phyloP scores from a whole-genome alignment of 768 basidiomycete species.

The Lepiota brunneoincarnata region DNA sequence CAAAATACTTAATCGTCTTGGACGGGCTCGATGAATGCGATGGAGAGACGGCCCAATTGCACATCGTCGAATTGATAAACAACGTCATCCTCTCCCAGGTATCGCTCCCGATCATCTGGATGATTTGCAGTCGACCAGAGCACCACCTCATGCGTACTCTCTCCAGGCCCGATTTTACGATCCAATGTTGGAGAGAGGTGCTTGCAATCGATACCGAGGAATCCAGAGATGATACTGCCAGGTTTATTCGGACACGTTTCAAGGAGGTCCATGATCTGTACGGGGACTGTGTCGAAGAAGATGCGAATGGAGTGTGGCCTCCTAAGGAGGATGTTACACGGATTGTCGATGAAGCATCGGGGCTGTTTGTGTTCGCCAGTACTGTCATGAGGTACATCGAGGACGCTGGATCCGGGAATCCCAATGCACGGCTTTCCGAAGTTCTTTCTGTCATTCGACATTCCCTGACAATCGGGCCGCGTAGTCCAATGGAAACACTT shows the following conservation, averaged over 20 bases:
- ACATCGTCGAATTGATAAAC: neutral
- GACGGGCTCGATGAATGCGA: slow-evolving; percentile 4
- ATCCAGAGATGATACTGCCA: neutral
- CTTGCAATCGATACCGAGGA: too few relatives aligned
- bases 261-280: neutral
- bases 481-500: neutral
- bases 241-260: neutral
- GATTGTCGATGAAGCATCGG: neutral
- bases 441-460: neutral
- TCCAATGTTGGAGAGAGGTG: neutral
- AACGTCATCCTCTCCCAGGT: neutral
- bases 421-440: neutral
- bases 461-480: neutral
- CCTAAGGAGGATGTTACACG: neutral
- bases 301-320: neutral
- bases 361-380: neutral
- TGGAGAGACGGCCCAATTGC: neutral
- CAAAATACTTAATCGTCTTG: neutral
- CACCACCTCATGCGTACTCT: neutral
- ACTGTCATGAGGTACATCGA: neutral
- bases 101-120: neutral
- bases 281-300: neutral
- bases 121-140: slow-evolving; percentile 4
- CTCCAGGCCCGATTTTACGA: neutral
- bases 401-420: neutral